A percentile compares a stretch with the other conserved stretches of the same genome.
Evolutionary conservation across 768 basidiomycete species (phyloP).

Genomic region (Mycena kentingensis): DNA sequence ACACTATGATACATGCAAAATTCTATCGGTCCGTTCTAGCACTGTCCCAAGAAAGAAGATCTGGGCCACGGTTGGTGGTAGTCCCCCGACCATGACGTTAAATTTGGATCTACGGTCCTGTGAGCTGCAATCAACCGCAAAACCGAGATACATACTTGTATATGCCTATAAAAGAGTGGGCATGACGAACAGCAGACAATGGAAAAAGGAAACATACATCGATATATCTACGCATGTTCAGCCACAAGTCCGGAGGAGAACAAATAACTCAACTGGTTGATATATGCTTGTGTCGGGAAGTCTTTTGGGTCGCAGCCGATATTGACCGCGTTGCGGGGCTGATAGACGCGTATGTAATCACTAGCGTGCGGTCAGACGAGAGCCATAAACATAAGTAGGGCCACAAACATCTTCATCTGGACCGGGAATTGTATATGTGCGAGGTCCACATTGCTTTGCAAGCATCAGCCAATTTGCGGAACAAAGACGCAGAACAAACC

Average conservation of each 20-base stretch:
- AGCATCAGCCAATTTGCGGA: too few relatives aligned
- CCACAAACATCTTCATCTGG: not conserved
- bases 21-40: slow-evolving; percentile 20
- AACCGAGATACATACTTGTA: slow-evolving; percentile 2
- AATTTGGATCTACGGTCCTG: slow-evolving; percentile 16
- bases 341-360: slow-evolving; percentile 76
- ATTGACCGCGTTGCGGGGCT: slow-evolving; percentile 52
- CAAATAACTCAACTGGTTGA: slow-evolving; percentile 43
- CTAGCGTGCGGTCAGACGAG: slow-evolving; percentile 54
- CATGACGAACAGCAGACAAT: not conserved
- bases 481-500: too few relatives aligned
- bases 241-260: not conserved
- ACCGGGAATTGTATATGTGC: not conserved
- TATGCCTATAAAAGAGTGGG: slow-evolving; percentile 4
- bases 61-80: slow-evolving; percentile 53
- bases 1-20: not conserved
- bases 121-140: slow-evolving; percentile 30
- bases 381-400: slow-evolving; percentile 39
- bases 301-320: slow-evolving; percentile 65
- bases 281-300: slow-evolving; percentile 65
- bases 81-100: slow-evolving; percentile 31
- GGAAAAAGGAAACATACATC: slow-evolving; percentile 34
- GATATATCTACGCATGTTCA: not conserved
- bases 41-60: slow-evolving; percentile 47
- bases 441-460: not conserved